These are phyloP conservation scores for Suillus spraguei DNA, from an alignment of 768 basidiomycete genomes.

Conservation along the genomic window DNA sequence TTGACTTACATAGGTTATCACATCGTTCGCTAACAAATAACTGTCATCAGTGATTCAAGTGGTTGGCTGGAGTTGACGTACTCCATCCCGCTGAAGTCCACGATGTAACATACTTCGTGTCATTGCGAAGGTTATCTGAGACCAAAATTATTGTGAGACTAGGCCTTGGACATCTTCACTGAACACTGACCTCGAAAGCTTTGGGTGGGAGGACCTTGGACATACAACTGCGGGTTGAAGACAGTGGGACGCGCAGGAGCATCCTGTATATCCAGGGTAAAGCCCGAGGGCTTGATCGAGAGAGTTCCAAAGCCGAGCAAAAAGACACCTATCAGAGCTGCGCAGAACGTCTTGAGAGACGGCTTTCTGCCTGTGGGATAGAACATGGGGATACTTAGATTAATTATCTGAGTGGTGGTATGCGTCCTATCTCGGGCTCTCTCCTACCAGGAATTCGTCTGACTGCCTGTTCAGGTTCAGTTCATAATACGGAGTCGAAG, in stretches of 20 bases:
- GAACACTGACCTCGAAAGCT: conserved; percentile 53
- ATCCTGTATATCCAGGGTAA: neutral
- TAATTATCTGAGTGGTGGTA: conserved; percentile 1
- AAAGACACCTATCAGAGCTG: conserved; percentile 30
- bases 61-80: conserved; percentile 32
- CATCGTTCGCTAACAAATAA: conserved; percentile 61
- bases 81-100: conserved; percentile 81
- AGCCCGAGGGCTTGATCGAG: neutral
- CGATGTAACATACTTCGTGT: conserved; percentile 68
- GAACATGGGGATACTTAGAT: conserved; percentile 1
- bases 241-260: neutral
- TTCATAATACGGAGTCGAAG: conserved; percentile 6
- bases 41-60: conserved; percentile 6
- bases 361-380: neutral
- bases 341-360: conserved; percentile 1
- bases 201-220: conserved; percentile 53
- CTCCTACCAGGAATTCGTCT: conserved; percentile 8
- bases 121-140: conserved; percentile 62
- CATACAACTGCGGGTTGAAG: conserved; percentile 14
- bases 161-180: neutral
- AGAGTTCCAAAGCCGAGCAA: conserved; percentile 23
- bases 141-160: neutral
- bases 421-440: neutral
- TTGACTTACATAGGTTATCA: conserved; percentile 64
- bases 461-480: neutral